Evolutionary conservation across 306 rosid species (phyloP).

Genomic region (Trifolium pratense): DNA sequence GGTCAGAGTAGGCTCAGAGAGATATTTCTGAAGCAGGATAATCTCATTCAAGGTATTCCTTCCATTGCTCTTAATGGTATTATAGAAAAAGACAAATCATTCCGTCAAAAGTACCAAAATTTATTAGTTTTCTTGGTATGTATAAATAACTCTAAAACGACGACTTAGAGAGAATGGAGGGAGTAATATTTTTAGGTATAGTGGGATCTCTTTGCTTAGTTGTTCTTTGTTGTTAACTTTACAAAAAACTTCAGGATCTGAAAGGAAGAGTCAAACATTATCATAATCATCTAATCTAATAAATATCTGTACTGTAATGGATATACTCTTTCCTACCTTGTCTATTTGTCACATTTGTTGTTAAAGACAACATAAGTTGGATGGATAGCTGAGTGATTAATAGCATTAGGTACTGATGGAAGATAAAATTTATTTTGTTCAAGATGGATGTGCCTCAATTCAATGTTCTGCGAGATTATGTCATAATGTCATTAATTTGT

Average conservation of each 20-base stretch:
- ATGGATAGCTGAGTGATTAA: background rate
- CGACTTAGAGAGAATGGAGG: too few relatives aligned
- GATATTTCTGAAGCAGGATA: conserved; percentile 95
- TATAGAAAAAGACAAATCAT: background rate
- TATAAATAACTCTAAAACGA: too few relatives aligned
- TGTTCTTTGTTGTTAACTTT: too few relatives aligned
- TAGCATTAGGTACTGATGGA: conserved; percentile 9
- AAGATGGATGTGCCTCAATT: conserved; percentile 9
- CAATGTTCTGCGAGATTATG: background rate
- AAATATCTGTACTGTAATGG: too few relatives aligned
- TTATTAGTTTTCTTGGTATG: too few relatives aligned
- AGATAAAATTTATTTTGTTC: background rate
- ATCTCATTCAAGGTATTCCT: conserved; percentile 90
- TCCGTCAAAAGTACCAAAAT: background rate
- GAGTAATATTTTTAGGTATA: too few relatives aligned
- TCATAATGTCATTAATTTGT: conserved; percentile 2
- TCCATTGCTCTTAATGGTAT: conserved; percentile 7
- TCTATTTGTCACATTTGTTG: conserved; percentile 27
- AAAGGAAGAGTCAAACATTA: too few relatives aligned
- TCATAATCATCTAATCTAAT: too few relatives aligned
- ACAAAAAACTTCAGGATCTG: too few relatives aligned
- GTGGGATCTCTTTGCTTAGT: too few relatives aligned
- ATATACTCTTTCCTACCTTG: conserved; percentile 13
- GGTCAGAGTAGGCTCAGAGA: conserved; percentile 99
- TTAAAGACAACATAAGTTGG: conserved; percentile 24